Base-by-base conservation (phyloP, 345 rosid species). In the Hibiscus tridactylites region DNA sequence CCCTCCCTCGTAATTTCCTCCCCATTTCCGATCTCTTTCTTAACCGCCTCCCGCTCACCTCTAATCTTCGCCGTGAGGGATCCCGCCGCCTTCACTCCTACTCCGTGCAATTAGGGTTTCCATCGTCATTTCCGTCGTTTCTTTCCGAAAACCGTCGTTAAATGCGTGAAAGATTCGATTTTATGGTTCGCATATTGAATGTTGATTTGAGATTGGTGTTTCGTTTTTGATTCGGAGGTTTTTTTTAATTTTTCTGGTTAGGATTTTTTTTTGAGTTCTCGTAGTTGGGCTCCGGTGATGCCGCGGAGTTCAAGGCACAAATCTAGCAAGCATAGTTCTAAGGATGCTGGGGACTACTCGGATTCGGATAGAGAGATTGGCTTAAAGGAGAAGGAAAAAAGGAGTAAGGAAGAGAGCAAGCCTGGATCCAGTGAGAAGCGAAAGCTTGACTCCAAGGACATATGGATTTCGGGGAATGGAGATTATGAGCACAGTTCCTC, bases 291-390 rank as follows among this genome's bases (percentile, higher is more conserved):
- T 46, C 1, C 52, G 62, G 80, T 47, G 85, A 92, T 95, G 99
- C 87, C 97, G 74, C 78, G 88, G 79, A 90, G 97, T 82, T 87
- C 98, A 28, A 84, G 99, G 79, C 99, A 92, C 82, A 95, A 90
- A 85, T 95, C 98, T 78, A 89, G 96, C 83, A 95, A 89, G 83
- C 92, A 89, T 74, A 84, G 90, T 56, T 79, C 85, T 60, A 83
- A 81, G 79, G 98, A 90, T 72, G 83, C 84, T 8, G 81, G 85
- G 75, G 99, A 95, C 10, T 89, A 87, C 75, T 95, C 97, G 16
- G 99, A 92, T 81, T 89, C 97, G 65, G 98, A 92, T 81, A 89
- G 82, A 66, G 96, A 90, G 37, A 73, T 84, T 56, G 75, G 77
- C 60, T 79, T 83, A 73, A 94, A 87, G 80, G 96, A 92, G 73